A percentile compares a stretch with the other conserved stretches of the same genome.
Evolutionary conservation across 1,284 basidiomycete species (phyloP).

Genomic region (Farysia itapuensis): DNA sequence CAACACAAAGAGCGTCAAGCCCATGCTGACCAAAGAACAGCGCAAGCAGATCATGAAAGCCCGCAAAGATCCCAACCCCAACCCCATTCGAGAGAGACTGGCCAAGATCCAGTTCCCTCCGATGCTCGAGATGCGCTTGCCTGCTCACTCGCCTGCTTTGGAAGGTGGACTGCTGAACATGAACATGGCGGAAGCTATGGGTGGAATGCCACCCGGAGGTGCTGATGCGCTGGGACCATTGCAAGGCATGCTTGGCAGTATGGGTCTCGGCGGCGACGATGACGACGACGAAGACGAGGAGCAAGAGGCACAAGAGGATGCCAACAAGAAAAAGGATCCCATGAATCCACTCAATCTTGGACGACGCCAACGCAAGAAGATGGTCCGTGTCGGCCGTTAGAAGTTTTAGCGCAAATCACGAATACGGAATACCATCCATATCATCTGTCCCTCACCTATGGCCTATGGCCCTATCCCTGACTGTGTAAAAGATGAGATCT

Average conservation of each 20-base stretch:
- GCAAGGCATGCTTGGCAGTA: conserved; percentile 52
- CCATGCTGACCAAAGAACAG: conserved; percentile 20
- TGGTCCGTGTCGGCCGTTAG: conserved; percentile 54
- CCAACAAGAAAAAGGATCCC: conserved; percentile 34
- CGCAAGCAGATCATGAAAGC: conserved; percentile 15
- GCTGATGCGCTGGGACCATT: conserved; percentile 45
- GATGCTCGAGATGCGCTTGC: conserved; percentile 35
- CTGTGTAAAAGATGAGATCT: too few relatives aligned
- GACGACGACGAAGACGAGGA: conserved; percentile 41
- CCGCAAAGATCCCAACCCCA: conserved; percentile 32
- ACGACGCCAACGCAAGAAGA: conserved; percentile 50
- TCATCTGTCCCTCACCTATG: too few relatives aligned
- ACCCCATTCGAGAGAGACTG: conserved; percentile 32
- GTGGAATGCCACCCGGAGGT: conserved; percentile 38
- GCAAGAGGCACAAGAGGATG: conserved; percentile 10
- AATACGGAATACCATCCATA: too few relatives aligned
- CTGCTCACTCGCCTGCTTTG: conserved; percentile 51
- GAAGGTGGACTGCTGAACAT: conserved; percentile 52
- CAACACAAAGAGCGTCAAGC: conserved; percentile 13
- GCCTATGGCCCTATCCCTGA: too few relatives aligned
- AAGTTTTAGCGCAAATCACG: too few relatives aligned
- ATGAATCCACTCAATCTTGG: conserved; percentile 39
- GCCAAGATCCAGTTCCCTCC: conserved; percentile 32
- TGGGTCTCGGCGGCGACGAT: conserved; percentile 53
- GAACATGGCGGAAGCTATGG: conserved; percentile 51